Base-by-base conservation (phyloP, 805 yeast genomes). In the Sugiyamaella marilandica region DNA sequence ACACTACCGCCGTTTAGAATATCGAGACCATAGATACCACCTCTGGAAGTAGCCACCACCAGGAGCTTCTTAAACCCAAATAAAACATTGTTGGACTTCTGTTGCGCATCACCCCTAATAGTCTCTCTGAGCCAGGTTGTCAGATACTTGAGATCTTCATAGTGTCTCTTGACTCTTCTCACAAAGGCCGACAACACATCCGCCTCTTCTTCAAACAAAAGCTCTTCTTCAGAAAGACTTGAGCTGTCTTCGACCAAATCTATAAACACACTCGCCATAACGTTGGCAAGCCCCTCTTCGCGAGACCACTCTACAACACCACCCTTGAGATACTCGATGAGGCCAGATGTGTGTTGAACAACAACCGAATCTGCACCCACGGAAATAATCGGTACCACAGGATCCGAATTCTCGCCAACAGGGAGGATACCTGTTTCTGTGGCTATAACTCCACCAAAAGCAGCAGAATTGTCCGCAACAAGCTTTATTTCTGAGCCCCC, bases 61-160 rank as follows among this genome's bases (percentile, higher is more conserved):
- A 69, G 54, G 16, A 61, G 51, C 59, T 71, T 68, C 41, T 64
- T 59, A 55, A 68, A 67, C 1, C 71, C 71, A 50, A 71, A 70
- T 26, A 60, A 48, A 13, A 58, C 61, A 9, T 56, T 60, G 16
- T 56, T 57, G 2, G 51, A 41, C 10, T 31, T 33, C 10, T 21
- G 16, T 21, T 32, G 34, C 8, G 37, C 34, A 11, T 41, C 39
- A 29, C 36, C 36, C 5, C 26, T 18, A 36, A 51, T 29, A 10
- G 16, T 41, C 9, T 31, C n/a, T 14, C 32, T 21, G 13, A 56
- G n/a, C 44, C 21, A 19, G 14, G 31, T 11, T 13, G 46, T 34
- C 10, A 55, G 41, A 35, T 50, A 50, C n/a, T 52, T 45, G 34
- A 64, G 50, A 14, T 62, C 68, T 2, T 50, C 36, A 10, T 55